These are phyloP conservation scores for Nicotiana tomentosiformis DNA, from an alignment of 257 asterid species.

Conservation along the genomic window DNA sequence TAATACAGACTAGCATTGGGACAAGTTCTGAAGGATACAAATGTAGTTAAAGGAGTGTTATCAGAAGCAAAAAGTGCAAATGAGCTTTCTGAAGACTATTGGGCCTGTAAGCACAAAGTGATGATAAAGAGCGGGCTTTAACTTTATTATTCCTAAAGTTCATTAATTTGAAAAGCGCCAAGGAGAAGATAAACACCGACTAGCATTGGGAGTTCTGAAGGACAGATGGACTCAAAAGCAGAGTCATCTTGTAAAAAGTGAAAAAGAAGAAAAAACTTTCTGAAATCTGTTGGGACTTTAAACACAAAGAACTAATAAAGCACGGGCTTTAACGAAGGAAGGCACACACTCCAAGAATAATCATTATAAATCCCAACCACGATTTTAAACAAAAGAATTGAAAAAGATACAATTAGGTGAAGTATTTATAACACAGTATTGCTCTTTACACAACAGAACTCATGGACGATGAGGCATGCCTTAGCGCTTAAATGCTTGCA, in stretches of 20 bases:
- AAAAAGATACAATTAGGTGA: not conserved
- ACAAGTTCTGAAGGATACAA: not conserved
- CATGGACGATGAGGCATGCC: not conserved
- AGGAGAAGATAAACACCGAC: not conserved
- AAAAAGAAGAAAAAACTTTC: not conserved
- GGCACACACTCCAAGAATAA: not conserved
- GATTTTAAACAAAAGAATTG: not conserved
- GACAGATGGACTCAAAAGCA: not conserved
- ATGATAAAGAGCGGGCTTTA: no score
- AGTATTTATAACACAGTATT: not conserved
- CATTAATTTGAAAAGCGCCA: not conserved
- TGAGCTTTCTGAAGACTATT: no score
- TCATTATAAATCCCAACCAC: not conserved
- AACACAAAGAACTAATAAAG: not conserved
- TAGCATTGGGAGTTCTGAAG: not conserved
- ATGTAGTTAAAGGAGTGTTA: no score
- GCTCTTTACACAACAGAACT: not conserved
- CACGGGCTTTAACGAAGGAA: not conserved
- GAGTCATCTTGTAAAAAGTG: not conserved
- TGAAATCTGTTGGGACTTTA: not conserved
- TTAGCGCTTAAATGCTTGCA: not conserved
- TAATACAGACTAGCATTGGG: not conserved
- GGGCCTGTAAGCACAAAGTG: no score
- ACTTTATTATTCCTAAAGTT: not conserved
- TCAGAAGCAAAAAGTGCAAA: no score